Evolutionary conservation across 192 early-diverging fungal genomes (phyloP), one percentile per base, ranked within the genome.

Genomic region (Coemansia reversa): DNA sequence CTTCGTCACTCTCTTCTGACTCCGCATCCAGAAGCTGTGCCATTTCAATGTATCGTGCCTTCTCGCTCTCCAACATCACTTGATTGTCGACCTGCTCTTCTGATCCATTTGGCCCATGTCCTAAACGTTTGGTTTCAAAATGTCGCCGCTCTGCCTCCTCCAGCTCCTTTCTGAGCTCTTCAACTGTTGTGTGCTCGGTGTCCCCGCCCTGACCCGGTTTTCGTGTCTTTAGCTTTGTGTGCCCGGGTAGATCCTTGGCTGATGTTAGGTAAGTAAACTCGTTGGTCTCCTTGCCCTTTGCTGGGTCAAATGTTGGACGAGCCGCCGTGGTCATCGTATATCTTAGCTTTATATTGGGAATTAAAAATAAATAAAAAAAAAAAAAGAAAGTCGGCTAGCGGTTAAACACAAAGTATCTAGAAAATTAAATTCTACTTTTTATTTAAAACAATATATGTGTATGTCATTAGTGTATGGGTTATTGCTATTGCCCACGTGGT

Each of bases 201-300:
- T 70, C 70, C 48, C 69, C 76, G n/a, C 85, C 82, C 64, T 90
- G 90, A 0, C 88, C 91, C 5, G 84, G 82, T 66, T 86, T 84
- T 76, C 91, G 83, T 60, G 83, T 89, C 65, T 93, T 93, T 63
- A 93, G 86, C 63, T 85, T 86, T 24, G 89, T 91, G 54, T 93
- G 89, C 27, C 87, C 83, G 14, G 90, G 84, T 27, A 93, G 73
- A 72, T 90, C 91, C 53, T 87, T 85, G 28, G 87, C 79, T 25
- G 87, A 86, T 27, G 84, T 85, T 65, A 86, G 82, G 25, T 86
- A 84, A 25, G 88, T 87, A 23, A 89, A 79, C 47, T 83, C 86
- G 55, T 84, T 76, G 33, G 72, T 80, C 20, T 82, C 86, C 54
- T 86, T 84, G 58, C 90, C 90, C 67, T 86, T 83, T 52, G 90